These are phyloP conservation scores for Trypanosoma vivax DNA, from an alignment of 208 protist genomes.

Conservation along the genomic window DNA sequence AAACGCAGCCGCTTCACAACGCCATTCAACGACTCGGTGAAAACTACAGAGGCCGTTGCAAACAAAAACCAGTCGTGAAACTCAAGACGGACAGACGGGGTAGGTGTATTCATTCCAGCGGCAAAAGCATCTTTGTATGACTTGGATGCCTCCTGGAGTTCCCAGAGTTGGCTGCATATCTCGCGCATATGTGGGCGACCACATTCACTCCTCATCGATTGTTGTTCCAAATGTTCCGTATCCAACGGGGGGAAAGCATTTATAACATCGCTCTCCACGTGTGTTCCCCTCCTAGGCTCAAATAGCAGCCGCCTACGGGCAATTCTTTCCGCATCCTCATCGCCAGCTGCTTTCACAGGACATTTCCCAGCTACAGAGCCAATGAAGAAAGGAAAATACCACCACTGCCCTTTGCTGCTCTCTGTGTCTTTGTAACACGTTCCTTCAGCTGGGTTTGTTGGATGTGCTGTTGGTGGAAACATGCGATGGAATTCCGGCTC, in stretches of 20 bases:
- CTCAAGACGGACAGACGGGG: constrained; percentile 30
- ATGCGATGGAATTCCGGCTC: constrained; percentile 52
- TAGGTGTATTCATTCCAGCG: background rate
- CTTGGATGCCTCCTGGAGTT: constrained; percentile 20
- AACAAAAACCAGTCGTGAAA: constrained; percentile 46
- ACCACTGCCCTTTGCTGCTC: background rate
- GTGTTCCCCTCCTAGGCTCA: background rate
- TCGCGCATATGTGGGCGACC: constrained; percentile 54
- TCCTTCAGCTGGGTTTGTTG: background rate
- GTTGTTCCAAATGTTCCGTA: background rate
- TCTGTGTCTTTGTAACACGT: background rate
- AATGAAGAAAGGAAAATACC: background rate
- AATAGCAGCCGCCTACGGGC: background rate
- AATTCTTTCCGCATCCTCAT: constrained; percentile 2
- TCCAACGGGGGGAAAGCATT: no score
- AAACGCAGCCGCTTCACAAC: constrained; percentile 32
- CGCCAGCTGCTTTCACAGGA: background rate
- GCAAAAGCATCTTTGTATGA: background rate
- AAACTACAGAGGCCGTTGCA: constrained; percentile 30
- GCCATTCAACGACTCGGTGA: constrained; percentile 20
- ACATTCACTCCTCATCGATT: background rate
- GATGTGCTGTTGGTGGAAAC: constrained; percentile 31
- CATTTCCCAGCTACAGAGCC: background rate
- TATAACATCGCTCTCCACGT: no score
- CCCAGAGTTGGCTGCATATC: constrained; percentile 39